These are phyloP conservation scores for Termitomyces sp. DNA, from an alignment of 768 basidiomycete genomes.

Conservation along the genomic window DNA sequence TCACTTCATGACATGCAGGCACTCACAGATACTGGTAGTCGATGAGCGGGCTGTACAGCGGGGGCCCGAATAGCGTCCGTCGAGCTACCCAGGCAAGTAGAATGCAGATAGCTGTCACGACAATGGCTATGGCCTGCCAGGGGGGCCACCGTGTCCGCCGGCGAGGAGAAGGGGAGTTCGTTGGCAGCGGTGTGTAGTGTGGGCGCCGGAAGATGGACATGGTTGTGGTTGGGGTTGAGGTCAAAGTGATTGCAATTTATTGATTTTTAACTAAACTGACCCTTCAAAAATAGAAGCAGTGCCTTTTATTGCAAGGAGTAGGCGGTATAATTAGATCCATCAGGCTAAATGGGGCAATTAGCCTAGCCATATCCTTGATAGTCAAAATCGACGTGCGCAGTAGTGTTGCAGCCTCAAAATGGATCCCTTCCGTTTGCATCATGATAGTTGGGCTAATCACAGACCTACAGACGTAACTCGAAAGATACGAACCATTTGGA, in stretches of 20 bases:
- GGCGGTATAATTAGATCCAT: neutral
- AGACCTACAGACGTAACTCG: too few relatives aligned
- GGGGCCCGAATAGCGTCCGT: neutral
- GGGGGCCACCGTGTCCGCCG: conserved; percentile 6
- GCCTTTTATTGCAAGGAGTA: neutral
- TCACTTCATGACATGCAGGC: neutral
- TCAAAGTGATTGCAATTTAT: neutral
- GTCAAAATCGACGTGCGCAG: too few relatives aligned
- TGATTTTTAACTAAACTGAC: neutral
- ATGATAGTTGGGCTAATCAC: too few relatives aligned
- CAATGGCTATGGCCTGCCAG: neutral
- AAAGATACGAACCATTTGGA: too few relatives aligned
- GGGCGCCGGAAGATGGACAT: conserved; percentile 3
- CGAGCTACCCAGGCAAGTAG: conserved; percentile 4
- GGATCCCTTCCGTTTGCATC: too few relatives aligned
- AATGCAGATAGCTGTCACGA: neutral
- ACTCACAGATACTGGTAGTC: conserved; percentile 26
- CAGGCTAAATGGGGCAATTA: neutral
- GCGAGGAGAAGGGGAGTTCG: neutral
- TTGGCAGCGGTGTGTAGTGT: conserved; percentile 3
- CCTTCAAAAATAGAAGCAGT: neutral
- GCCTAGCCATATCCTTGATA: too few relatives aligned
- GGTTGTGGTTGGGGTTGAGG: neutral
- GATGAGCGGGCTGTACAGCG: conserved; percentile 20
- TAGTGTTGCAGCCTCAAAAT: too few relatives aligned